phyloP scores from a whole-genome alignment of 331 rosid genomes.

The Cydonia oblonga region DNA sequence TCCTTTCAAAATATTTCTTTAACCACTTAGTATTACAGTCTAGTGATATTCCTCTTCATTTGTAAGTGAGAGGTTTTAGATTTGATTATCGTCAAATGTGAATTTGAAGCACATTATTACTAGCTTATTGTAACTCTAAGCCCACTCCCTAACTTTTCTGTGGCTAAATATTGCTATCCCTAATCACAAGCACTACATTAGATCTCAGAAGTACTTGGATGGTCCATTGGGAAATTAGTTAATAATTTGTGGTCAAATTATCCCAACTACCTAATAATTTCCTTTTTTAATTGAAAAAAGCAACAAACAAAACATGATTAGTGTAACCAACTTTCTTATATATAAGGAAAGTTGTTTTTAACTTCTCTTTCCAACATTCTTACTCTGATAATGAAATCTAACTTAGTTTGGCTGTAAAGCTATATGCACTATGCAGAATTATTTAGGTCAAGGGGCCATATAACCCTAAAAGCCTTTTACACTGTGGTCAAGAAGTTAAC shows the following conservation, averaged over 20 bases:
- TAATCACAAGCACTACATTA: not conserved
- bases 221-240: not conserved
- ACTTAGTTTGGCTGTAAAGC: not conserved
- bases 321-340: not conserved
- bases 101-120: no score
- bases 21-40: fast-evolving
- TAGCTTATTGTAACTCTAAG: no score
- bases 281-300: not conserved
- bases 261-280: not conserved
- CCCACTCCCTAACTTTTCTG: not conserved
- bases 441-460: not conserved
- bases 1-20: slow-evolving; percentile 34
- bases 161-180: not conserved
- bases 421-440: not conserved
- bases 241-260: not conserved
- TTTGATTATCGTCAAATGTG: no score
- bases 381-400: not conserved
- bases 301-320: not conserved
- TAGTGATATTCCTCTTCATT: no score
- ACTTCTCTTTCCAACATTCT: no score
- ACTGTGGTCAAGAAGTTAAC: not conserved
- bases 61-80: no score
- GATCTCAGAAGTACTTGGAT: not conserved
- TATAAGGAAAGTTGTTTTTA: no score
- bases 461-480: not conserved